These are phyloP conservation scores for Ustilago nuda DNA, from an alignment of 1,284 basidiomycete genomes.

Conservation along the genomic window DNA sequence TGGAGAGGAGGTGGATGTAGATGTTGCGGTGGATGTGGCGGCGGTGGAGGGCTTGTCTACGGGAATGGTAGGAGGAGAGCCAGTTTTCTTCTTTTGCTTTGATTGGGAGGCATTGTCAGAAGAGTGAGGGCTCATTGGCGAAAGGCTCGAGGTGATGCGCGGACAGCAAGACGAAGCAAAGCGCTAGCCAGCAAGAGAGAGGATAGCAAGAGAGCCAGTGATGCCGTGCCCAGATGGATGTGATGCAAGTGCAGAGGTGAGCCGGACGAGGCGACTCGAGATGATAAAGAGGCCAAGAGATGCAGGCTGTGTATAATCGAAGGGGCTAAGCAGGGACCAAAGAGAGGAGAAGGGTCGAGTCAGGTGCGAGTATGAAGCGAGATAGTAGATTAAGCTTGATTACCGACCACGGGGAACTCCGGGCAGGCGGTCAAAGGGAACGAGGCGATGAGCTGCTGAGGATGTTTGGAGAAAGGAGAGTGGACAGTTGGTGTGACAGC, in stretches of 20 bases:
- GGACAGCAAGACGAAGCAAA: neutral
- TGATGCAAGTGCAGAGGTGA: neutral
- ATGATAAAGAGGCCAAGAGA: neutral
- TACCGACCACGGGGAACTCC: neutral
- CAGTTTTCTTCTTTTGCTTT: constrained; percentile 42
- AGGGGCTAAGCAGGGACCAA: no score
- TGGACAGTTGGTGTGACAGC: constrained; percentile 1
- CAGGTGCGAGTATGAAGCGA: neutral
- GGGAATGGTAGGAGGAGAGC: constrained; percentile 1
- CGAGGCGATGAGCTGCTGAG: neutral
- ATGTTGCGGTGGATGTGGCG: neutral
- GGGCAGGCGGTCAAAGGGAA: neutral
- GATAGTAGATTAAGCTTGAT: neutral
- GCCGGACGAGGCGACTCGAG: neutral
- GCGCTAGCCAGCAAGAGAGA: neutral
- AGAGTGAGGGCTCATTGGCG: constrained; percentile 42
- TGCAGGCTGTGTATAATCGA: no score
- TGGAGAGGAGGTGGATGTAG: neutral
- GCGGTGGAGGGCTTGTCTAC: constrained; percentile 5
- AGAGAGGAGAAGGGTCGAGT: neutral
- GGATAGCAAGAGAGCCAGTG: neutral
- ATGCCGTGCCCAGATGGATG: neutral
- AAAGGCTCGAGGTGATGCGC: constrained; percentile 8
- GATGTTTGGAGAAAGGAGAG: neutral
- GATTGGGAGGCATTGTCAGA: constrained; percentile 27